Percentiles rank a stretch among this genome's conserved stretches.
Conservation (phyloP, 306 rosid species). For the Lathyrus aphaca region DNA sequence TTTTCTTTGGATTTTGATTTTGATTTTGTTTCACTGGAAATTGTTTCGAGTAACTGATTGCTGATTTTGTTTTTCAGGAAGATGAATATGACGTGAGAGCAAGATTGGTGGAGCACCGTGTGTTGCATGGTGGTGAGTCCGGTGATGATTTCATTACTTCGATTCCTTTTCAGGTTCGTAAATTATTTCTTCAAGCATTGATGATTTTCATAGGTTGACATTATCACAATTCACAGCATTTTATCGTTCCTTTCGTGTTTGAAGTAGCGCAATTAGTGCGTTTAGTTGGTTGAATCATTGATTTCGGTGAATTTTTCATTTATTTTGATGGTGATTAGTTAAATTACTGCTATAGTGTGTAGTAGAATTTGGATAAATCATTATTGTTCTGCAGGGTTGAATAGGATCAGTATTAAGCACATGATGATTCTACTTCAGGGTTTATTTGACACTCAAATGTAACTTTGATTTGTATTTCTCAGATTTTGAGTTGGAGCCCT, state of each 20-base stretch:
- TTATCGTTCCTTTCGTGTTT: conserved; percentile 10
- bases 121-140: conserved; percentile 61
- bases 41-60: neutral
- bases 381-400: neutral
- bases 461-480: conserved; percentile 31
- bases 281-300: conserved; percentile 3
- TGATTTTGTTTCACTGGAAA: neutral
- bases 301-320: conserved; percentile 20
- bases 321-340: conserved; percentile 17
- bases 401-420: conserved; percentile 12
- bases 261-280: conserved; percentile 4
- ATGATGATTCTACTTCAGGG: conserved; percentile 17
- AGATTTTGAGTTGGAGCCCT: conserved; percentile 93
- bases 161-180: conserved; percentile 83
- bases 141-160: conserved; percentile 76
- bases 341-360: neutral
- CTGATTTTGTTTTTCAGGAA: conserved; percentile 46
- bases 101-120: conserved; percentile 42
- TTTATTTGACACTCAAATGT: conserved; percentile 35
- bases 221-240: conserved; percentile 19
- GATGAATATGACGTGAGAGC: conserved; percentile 46
- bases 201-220: neutral
- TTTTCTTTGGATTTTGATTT: neutral
- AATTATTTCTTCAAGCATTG: conserved; percentile 27
- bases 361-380: neutral